Evolutionary conservation across 768 basidiomycete species (phyloP).

Genomic region (Scleroderma citrinum): DNA sequence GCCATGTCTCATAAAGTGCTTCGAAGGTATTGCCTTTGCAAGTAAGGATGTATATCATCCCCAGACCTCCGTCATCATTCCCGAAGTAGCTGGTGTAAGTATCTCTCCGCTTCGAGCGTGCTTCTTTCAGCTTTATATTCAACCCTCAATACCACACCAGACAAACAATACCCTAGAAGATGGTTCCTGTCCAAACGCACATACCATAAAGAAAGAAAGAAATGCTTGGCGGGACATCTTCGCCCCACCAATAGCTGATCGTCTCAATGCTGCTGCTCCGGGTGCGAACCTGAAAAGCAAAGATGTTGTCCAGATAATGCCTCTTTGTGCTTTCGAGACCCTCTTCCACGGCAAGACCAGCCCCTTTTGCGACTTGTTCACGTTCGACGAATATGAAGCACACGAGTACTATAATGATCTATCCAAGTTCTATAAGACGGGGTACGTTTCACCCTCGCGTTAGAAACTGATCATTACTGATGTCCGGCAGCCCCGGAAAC

Average conservation of each 20-base stretch:
- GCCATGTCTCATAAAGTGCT: slow-evolving; percentile 1
- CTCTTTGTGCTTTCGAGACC: slow-evolving; percentile 80
- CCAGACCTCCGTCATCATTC: slow-evolving; percentile 47
- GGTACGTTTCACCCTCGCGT: slow-evolving; percentile 34
- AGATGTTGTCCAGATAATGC: slow-evolving; percentile 58
- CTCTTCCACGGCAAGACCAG: slow-evolving; percentile 45
- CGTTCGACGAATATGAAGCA: slow-evolving; percentile 50
- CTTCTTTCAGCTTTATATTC: background rate
- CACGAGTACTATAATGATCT: slow-evolving; percentile 72
- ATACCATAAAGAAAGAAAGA: slow-evolving; percentile 38
- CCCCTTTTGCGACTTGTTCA: slow-evolving; percentile 73
- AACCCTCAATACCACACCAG: slow-evolving; percentile 20
- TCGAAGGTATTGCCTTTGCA: slow-evolving; percentile 54
- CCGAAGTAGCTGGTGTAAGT: slow-evolving; percentile 40
- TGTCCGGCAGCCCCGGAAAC: slow-evolving; percentile 53
- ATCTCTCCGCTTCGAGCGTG: background rate
- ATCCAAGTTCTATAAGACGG: slow-evolving; percentile 73
- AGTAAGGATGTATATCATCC: slow-evolving; percentile 43
- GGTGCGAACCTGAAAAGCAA: slow-evolving; percentile 50
- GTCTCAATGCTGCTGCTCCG: slow-evolving; percentile 56
- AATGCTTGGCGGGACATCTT: slow-evolving; percentile 52
- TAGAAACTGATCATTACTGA: background rate
- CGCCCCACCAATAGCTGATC: slow-evolving; percentile 47
- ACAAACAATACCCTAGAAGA: slow-evolving; percentile 67
- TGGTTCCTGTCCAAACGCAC: slow-evolving; percentile 55